Base-by-base conservation (phyloP, 352 stramenopile species). In the Phytophthora agathidicida region DNA sequence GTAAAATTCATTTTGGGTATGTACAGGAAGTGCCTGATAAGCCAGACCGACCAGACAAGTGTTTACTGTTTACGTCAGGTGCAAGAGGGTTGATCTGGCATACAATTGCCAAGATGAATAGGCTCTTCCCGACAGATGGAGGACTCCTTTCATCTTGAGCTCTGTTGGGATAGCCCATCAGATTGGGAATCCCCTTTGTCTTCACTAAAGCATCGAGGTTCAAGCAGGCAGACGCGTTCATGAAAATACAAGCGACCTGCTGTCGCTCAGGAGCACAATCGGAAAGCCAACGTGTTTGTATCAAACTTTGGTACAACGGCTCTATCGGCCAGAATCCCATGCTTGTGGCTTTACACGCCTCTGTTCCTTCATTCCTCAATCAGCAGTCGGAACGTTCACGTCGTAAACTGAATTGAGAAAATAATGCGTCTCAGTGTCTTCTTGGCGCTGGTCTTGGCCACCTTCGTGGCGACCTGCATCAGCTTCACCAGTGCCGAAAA, bases 401-500 rank as follows among this genome's bases (percentile, higher is more conserved):
- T 32, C 7, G 19, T 27, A 11, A 13, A 3, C 23, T 5, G 7
- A 1, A 4, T 20, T 30, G 11, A 46, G 11, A 16, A 24, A 26
- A 31, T 9, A 4, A 56, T 46, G 47, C 33, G 47, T 14, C 8
- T 56, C 2, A 38, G 33, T 24, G 7, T 47, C 17, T 24, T 56
- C 35, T 3, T 46, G 16, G 35, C 33, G 2, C 17, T 56, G 11
- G n/a, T 47, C 16, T 33, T 56, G 33, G 47, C 35, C 16, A 56
- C 47, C 16, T 49, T 49, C 24, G 27, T 49, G 7, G 42, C 42
- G 42, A 49, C n/a, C 27, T 56, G 23, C 24, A 20, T 24, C 32
- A 46, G 13, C 35, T 35, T 47, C 23, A 14, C 35, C 35, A 46
- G 17, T 17, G 47, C 47, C n/a, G 35, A 46, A 46, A 56, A 46